Evolutionary conservation across 2,329 filamentous ascomycete genomes (phyloP), one percentile per base, ranked within the genome.

Genomic region (Emydomyces testavorans): DNA sequence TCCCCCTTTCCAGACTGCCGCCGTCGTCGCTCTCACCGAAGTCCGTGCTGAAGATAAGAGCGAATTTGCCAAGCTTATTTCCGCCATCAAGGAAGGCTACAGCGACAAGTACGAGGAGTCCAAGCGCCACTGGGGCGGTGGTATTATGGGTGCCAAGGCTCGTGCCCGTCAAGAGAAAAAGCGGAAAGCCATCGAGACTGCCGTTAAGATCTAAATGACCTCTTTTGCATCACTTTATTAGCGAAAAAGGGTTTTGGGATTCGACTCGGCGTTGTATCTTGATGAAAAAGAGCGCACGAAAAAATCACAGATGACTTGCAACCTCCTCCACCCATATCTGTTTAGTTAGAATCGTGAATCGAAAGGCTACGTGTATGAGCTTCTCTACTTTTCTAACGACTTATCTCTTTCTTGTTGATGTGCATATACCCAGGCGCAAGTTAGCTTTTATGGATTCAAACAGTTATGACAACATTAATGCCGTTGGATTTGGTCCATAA

Each of bases 121-220:
- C 64, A 84, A 87, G 73, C 82, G 84, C 71, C 85, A 90, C 75
- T 98, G 93, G 92, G 92, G 93, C 76, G 92, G 92, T 80, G 93
- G 93, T 73, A 95, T 98, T 77, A 95, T 98, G 89, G 82, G 92
- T 66, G 78, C 82, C 70, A 98, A 98, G 86, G 89, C 92, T 67
- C 80, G 80, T 59, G 80, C 78, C 57, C 73, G 75, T 62, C 74
- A 75, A 65, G 77, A 79, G 71, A 95, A 94, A 85, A 87, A 86
- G 78, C 79, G 83, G 74, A 95, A 95, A 84, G 88, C 89, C 67
- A 66, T 92, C 56, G 92, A 96, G 75, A 74, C 73, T 66, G 89
- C 92, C 69, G 88, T 95, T 80, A 96, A 96, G 85, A 93, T 98
- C 76, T 98, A 93, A 78, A 65, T 26, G 11, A 21, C 34, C 15